Evolutionary conservation across 331 rosid genomes (phyloP), one percentile per base, ranked within the genome.

Genomic region (Saraca asoca): DNA sequence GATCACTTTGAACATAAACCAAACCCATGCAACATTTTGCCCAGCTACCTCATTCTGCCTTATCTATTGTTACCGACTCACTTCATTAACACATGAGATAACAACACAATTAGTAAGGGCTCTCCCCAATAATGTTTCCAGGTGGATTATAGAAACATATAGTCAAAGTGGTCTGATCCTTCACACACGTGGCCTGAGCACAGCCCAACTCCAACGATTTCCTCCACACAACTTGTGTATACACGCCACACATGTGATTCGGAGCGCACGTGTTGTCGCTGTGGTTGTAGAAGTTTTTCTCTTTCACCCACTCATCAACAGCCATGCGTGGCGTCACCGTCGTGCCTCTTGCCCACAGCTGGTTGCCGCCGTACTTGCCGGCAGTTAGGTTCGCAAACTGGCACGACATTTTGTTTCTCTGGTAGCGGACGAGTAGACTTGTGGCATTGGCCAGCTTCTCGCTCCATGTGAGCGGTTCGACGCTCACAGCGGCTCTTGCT

Each of bases 181-280:
- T 82, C 48, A 37, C 77, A 65, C 96, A 89, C 0, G 69, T 42
- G 0, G 95, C 89, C 29, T 81, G 85, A n/a, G 89, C 80, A 15
- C 97, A 94, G 0, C 97, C 96, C 53, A 94, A 7, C 49, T 78
- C 75, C 59, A 16, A 1, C 2, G 96, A 72, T 7, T 90, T 88
- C 75, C 69, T 78, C 92, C 99, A 90, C 57, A 94, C 99, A 3
- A 94, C 91, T 64, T 90, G 97, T 0, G 97, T 94, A 39, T 88
- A 94, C 6, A 86, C 90, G 0, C 97, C 99, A 13, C 99, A 90
- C 29, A 5, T 64, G 55, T 81, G 92, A 1, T 77, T 71, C 13
- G 62, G 20, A 15, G 37, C 74, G 74, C 99, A 94, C 12, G 90
- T 34, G 78, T 94, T 94, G 38, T 41, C 72, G 5, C 55, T 41